Evolutionary conservation across 2,329 filamentous ascomycete species (phyloP), one percentile per base, ranked within the genome.

Genomic region (Alternaria viburni): DNA sequence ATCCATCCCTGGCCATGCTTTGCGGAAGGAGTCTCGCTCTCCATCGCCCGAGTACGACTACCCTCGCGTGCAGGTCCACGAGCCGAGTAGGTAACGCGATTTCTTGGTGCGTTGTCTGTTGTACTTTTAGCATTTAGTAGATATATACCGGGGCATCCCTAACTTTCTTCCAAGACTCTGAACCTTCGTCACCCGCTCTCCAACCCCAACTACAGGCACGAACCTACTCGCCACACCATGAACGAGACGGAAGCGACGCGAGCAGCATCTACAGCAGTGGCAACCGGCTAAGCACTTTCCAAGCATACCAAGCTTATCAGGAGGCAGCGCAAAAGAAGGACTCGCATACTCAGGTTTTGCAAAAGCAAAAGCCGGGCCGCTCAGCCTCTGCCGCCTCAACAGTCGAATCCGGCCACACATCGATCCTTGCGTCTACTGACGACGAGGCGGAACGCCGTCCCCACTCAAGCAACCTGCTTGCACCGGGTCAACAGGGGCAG

Each of bases 241-340:
- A 74, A 47, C 71, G 74, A 49, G 71, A 76, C 44, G 64, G 49
- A 51, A 79, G 77, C 69, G 67, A 72, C 46, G 73, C 74, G 23
- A 79, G 75, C 67, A 79, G 76, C 67, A 61, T 73, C 32, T 79
- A 78, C 62, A 79, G 75, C 69, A 65, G 74, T 23, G 45, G 59
- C 25, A 72, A 69, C 28, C 64, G 74, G 56, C 61, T 65, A 30
- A 74, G 72, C 65, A 67, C 62, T n/a, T 62, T 64, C 46, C 57
- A 64, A 52, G 54, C 57, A 36, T 67, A 70, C 58, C 69, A 72
- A 56, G 57, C 65, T 12, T 68, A 66, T 45, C 62, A 69, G 60
- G 61, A 65, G 36, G 43, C 58, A 25, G 25, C 44, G n/a, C 43
- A 59, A 19, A 44, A 49, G n/a, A 23, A 55, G 44, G 60, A 50